A percentile compares a stretch with the other conserved stretches of the same genome.
Evolutionary conservation across 2,329 filamentous ascomycete species (phyloP).

Genomic region (Aspergillus fumigatus): DNA sequence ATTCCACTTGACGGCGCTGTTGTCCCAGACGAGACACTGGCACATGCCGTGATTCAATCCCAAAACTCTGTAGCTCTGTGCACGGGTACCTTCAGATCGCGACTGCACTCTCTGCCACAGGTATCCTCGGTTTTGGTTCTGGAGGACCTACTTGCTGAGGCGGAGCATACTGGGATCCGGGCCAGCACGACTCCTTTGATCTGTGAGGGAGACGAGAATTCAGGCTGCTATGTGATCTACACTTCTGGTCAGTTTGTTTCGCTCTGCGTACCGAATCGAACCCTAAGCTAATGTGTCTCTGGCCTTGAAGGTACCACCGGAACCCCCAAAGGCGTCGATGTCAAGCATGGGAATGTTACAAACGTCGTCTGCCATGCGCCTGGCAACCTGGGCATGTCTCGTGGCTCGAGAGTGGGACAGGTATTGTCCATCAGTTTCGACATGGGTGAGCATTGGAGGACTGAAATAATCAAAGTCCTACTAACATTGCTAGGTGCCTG

Average conservation of each 20-base stretch:
- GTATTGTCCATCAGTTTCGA: conserved; percentile 9
- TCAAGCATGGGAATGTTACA: conserved; percentile 7
- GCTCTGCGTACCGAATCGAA: background rate
- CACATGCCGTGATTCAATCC: conserved; percentile 3
- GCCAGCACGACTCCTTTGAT: background rate
- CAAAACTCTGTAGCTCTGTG: conserved; percentile 1
- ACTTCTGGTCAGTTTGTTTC: conserved; percentile 3
- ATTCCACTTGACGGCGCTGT: conserved; percentile 7
- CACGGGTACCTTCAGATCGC: background rate
- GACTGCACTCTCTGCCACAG: background rate
- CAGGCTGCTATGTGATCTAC: conserved; percentile 9
- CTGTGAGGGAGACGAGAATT: conserved; percentile 2
- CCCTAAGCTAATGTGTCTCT: background rate
- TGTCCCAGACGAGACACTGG: conserved; percentile 6
- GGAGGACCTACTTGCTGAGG: conserved; percentile 1
- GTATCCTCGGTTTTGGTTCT: conserved; percentile 1
- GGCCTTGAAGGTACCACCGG: conserved; percentile 5
- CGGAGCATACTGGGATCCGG: background rate
- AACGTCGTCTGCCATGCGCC: conserved; percentile 7
- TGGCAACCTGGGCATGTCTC: conserved; percentile 6
- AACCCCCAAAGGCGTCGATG: conserved; percentile 7
- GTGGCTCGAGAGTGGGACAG: conserved; percentile 5
- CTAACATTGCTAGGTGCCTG: conserved; percentile 2
- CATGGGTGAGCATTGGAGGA: conserved; percentile 4
- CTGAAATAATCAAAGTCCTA: background rate